Evolutionary conservation across 768 basidiomycete species (phyloP).

Genomic region (Peribolospora kevripleyi): DNA sequence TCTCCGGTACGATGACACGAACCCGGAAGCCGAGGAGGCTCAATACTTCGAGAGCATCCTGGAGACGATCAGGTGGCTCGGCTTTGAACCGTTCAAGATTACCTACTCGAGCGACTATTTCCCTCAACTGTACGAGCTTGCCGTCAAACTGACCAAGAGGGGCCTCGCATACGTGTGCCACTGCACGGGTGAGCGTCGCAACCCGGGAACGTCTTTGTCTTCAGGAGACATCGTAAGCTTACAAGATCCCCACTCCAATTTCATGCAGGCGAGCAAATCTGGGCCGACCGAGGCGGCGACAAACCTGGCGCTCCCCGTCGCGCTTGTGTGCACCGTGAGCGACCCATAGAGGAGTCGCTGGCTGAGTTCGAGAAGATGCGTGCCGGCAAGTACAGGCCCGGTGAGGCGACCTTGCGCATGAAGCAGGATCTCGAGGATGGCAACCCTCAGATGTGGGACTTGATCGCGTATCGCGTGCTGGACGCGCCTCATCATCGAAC

Average conservation of each 20-base stretch:
- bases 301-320: constrained; percentile 45
- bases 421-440: constrained; percentile 80
- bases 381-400: constrained; percentile 65
- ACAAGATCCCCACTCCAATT: neutral
- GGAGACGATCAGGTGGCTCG: constrained; percentile 86
- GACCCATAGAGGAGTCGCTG: constrained; percentile 69
- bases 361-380: constrained; percentile 79
- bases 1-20: constrained; percentile 91
- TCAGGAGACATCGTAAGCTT: neutral
- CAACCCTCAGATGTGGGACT: constrained; percentile 99
- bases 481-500: constrained; percentile 82
- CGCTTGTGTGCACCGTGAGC: constrained; percentile 62
- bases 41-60: constrained; percentile 89
- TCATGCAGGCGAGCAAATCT: constrained; percentile 64
- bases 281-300: constrained; percentile 58
- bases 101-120: constrained; percentile 99
- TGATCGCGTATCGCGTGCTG: constrained; percentile 84
- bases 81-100: constrained; percentile 95
- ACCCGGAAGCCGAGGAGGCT: constrained; percentile 92
- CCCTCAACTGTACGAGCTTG: constrained; percentile 56
- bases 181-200: constrained; percentile 51
- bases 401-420: constrained; percentile 85
- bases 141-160: constrained; percentile 61
- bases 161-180: constrained; percentile 91
- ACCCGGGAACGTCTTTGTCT: neutral